These are phyloP conservation scores for Rhododendron ovatum DNA, from an alignment of 148 eudicot genomes.

Conservation along the genomic window DNA sequence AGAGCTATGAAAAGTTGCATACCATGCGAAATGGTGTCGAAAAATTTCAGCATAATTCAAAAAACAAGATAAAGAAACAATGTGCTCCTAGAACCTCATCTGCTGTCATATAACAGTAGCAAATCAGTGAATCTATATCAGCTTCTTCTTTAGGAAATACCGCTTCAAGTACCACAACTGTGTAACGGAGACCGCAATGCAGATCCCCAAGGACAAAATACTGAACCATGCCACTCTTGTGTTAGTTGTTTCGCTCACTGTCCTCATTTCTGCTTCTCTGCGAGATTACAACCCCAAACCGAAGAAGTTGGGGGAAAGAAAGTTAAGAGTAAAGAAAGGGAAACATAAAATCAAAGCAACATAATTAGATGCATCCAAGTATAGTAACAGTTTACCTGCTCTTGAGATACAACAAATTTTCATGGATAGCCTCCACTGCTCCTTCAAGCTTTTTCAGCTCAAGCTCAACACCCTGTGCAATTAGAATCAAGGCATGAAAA, in stretches of 20 bases:
- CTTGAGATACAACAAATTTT: constrained; percentile 51
- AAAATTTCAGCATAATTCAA: background rate
- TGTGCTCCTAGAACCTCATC: background rate
- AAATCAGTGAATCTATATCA: constrained; percentile 31
- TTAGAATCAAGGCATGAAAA: background rate
- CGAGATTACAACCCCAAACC: background rate
- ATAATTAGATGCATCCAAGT: background rate
- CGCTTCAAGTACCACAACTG: constrained; percentile 61
- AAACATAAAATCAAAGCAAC: background rate
- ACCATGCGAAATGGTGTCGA: background rate
- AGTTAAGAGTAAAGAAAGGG: background rate
- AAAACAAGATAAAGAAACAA: background rate
- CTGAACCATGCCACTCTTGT: constrained; percentile 66
- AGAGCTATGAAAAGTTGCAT: background rate
- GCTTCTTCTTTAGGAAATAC: constrained; percentile 71
- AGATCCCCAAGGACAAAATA: constrained; percentile 54
- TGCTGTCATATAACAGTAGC: background rate
- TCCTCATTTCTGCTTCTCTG: constrained; percentile 80
- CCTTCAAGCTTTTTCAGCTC: constrained; percentile 74
- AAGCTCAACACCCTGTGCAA: constrained; percentile 61
- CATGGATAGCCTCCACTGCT: constrained; percentile 56
- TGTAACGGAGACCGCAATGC: constrained; percentile 45
- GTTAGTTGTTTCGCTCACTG: constrained; percentile 63
- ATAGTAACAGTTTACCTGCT: constrained; percentile 26
- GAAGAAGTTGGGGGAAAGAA: background rate